Evolutionary conservation across 2,329 filamentous ascomycete genomes (phyloP).

Genomic region (Penicillium crustosum): DNA sequence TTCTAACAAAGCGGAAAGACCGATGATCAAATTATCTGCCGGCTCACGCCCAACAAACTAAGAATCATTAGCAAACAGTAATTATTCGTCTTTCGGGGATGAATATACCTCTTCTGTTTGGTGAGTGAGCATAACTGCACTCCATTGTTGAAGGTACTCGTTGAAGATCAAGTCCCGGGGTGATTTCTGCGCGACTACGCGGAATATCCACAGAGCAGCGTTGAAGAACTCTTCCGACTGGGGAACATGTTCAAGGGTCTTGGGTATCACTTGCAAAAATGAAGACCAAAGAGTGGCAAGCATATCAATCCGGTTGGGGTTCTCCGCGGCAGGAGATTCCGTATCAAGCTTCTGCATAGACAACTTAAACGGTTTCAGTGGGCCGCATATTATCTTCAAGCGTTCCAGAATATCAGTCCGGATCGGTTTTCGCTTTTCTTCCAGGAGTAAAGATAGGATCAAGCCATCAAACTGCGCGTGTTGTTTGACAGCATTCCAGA

Average conservation of each 20-base stretch:
- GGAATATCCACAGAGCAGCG: conserved; percentile 44
- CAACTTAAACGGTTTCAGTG: conserved; percentile 33
- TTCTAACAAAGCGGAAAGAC: conserved; percentile 46
- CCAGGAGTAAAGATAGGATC: conserved; percentile 45
- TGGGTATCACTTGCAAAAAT: conserved; percentile 42
- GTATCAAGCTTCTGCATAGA: conserved; percentile 16
- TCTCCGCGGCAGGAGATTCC: conserved; percentile 26
- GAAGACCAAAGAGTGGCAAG: conserved; percentile 48
- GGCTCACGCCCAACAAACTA: conserved; percentile 50
- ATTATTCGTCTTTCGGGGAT: neutral
- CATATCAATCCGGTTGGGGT: conserved; percentile 38
- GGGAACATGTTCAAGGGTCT: conserved; percentile 37
- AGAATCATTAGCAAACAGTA: conserved; percentile 21
- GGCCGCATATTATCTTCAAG: conserved; percentile 39
- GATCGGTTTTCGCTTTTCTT: conserved; percentile 43
- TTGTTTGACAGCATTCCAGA: conserved; percentile 48
- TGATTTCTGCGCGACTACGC: conserved; percentile 42
- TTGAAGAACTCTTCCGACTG: conserved; percentile 50
- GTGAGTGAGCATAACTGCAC: conserved; percentile 44
- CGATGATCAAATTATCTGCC: conserved; percentile 45
- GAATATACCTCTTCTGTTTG: conserved; percentile 43
- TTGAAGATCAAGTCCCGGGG: conserved; percentile 39
- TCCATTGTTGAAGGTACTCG: conserved; percentile 47
- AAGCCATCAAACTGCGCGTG: conserved; percentile 40
- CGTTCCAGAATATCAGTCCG: conserved; percentile 43